Evolutionary conservation across 495 filamentous ascomycete genomes (phyloP).

Genomic region (Copromyces sp.): DNA sequence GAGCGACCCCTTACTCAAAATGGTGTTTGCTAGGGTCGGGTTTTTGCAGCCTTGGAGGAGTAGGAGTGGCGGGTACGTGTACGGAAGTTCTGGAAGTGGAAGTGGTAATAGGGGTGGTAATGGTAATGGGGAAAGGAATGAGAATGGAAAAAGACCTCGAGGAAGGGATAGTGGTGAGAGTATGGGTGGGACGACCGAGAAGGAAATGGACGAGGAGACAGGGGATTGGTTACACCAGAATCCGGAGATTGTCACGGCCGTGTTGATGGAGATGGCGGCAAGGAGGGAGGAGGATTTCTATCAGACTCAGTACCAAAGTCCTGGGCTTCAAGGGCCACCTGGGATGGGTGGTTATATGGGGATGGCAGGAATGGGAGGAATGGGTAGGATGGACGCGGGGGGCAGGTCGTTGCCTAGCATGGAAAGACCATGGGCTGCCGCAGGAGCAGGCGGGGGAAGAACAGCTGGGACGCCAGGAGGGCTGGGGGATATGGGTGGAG

Average conservation of each 20-base stretch:
- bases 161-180: neutral
- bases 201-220: neutral
- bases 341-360: neutral
- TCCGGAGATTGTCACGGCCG: conserved; percentile 28
- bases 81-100: neutral
- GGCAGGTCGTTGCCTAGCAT: neutral
- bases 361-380: neutral
- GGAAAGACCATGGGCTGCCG: neutral
- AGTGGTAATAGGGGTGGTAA: neutral
- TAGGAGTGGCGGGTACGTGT: neutral
- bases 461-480: neutral
- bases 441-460: neutral
- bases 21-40: conserved; percentile 35
- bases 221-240: conserved; percentile 23
- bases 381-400: neutral
- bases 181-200: neutral
- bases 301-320: neutral
- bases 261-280: conserved; percentile 33
- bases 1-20: conserved; percentile 29
- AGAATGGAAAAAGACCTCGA: neutral
- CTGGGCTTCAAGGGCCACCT: neutral
- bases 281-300: conserved; percentile 29
- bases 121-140: neutral
- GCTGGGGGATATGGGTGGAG: neutral
- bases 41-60: conserved; percentile 32